A percentile compares a stretch with the other conserved stretches of the same genome.
Evolutionary conservation across 2,329 filamentous ascomycete species (phyloP).

Genomic region (Xylaria arbuscula): DNA sequence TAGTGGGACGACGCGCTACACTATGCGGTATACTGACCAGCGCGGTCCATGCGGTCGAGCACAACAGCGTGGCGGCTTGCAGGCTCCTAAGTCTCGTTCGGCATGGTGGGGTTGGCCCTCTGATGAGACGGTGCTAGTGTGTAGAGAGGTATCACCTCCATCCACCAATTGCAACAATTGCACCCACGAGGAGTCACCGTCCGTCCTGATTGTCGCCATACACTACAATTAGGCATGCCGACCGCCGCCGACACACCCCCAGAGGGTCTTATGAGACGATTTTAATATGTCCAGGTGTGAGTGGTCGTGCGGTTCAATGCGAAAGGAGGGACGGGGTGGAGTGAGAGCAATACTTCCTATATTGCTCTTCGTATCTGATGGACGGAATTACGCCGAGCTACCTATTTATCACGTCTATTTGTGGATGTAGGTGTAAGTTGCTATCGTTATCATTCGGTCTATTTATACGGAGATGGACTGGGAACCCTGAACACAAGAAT

Average conservation of each 20-base stretch:
- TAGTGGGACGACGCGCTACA: conserved; percentile 32
- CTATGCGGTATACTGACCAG: conserved; percentile 29
- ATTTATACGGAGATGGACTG: conserved; percentile 22
- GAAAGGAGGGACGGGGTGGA: conserved; percentile 26
- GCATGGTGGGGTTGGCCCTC: conserved; percentile 43
- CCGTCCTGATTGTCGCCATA: conserved; percentile 32
- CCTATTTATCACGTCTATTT: neutral
- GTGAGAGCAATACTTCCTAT: conserved; percentile 34
- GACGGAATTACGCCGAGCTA: conserved; percentile 24
- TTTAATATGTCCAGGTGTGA: conserved; percentile 14
- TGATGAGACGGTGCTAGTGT: conserved; percentile 32
- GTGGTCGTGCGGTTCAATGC: conserved; percentile 7
- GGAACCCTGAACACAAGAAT: neutral
- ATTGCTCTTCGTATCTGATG: conserved; percentile 36
- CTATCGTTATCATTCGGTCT: conserved; percentile 3
- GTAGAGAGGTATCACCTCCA: conserved; percentile 35
- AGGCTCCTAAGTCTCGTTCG: conserved; percentile 45
- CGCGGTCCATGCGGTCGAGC: conserved; percentile 37
- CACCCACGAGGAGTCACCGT: conserved; percentile 39
- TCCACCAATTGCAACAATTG: conserved; percentile 45
- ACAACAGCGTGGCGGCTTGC: conserved; percentile 41
- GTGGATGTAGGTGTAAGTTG: conserved; percentile 2
- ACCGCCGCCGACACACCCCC: conserved; percentile 19
- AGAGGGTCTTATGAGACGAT: conserved; percentile 26
- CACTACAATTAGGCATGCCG: conserved; percentile 17